Percentiles rank a stretch among this genome's conserved stretches.
Evolutionary conservation across 768 basidiomycete genomes (phyloP).

Genomic region (Lentinula detonsa): DNA sequence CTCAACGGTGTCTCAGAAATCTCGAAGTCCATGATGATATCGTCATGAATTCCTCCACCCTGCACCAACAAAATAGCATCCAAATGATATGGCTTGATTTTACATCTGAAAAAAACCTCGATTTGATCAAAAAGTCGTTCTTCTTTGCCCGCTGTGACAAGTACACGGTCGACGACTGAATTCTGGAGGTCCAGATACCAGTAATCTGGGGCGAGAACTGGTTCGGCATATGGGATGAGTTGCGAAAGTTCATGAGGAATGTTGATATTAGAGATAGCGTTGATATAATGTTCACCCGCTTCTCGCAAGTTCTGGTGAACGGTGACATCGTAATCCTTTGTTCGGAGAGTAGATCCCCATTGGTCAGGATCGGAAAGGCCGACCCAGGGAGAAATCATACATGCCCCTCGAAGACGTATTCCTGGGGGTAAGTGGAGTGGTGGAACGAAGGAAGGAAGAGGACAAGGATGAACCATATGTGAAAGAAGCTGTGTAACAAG

Average conservation of each 20-base stretch:
- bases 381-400: slow-evolving; percentile 27
- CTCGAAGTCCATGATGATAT: slow-evolving; percentile 23
- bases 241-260: neutral
- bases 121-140: slow-evolving; percentile 29
- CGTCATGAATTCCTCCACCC: slow-evolving; percentile 29
- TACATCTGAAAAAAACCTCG: slow-evolving; percentile 7
- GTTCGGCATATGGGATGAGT: slow-evolving; percentile 22
- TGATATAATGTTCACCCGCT: slow-evolving; percentile 6
- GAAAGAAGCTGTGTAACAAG: slow-evolving; percentile 14
- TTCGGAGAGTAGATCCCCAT: slow-evolving; percentile 1
- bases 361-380: slow-evolving; percentile 16
- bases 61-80: slow-evolving; percentile 23
- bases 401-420: slow-evolving; percentile 23
- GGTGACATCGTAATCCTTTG: slow-evolving; percentile 20
- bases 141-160: slow-evolving; percentile 28
- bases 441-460: neutral
- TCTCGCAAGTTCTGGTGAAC: slow-evolving; percentile 15
- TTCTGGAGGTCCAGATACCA: slow-evolving; percentile 28
- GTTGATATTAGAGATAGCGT: neutral
- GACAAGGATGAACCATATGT: slow-evolving; percentile 16
- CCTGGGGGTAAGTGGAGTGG: slow-evolving; percentile 13
- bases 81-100: neutral
- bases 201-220: slow-evolving; percentile 20
- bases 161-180: slow-evolving; percentile 23
- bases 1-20: neutral